Evolutionary conservation across 768 basidiomycete species (phyloP).

Genomic region (Phanerochaete carnosa): DNA sequence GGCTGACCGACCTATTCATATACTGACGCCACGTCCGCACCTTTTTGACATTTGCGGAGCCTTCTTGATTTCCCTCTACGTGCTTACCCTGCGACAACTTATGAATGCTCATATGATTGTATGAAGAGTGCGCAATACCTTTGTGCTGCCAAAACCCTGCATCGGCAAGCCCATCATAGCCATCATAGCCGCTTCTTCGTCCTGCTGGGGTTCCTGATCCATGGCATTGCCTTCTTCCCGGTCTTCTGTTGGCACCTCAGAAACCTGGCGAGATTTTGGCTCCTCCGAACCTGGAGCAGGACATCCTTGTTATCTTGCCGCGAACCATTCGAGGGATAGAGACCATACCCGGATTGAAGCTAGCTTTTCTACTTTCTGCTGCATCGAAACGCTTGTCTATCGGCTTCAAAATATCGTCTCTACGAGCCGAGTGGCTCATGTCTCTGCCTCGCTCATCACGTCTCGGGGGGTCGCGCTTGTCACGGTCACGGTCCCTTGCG

Average conservation of each 20-base stretch:
- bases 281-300: constrained; percentile 17
- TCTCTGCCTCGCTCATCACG: constrained; percentile 5
- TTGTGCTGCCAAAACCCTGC: constrained; percentile 81
- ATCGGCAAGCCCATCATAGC: constrained; percentile 78
- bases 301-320: neutral
- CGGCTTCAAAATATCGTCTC: constrained; percentile 12
- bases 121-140: constrained; percentile 44
- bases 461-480: constrained; percentile 18
- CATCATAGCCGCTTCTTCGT: constrained; percentile 81
- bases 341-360: constrained; percentile 7
- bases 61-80: constrained; percentile 82
- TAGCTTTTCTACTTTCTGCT: neutral
- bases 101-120: neutral
- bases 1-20: constrained; percentile 68
- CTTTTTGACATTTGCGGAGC: constrained; percentile 66
- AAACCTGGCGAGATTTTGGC: constrained; percentile 34
- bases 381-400: constrained; percentile 1
- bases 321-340: neutral
- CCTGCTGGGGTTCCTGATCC: constrained; percentile 43
- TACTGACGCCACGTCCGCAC: constrained; percentile 94
- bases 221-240: constrained; percentile 46
- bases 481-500: constrained; percentile 36
- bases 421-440: constrained; percentile 27
- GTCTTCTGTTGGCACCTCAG: constrained; percentile 49
- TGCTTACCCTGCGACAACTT: constrained; percentile 59